A percentile compares a stretch with the other conserved stretches of the same genome.
These are phyloP conservation scores for Penicillium olsonii DNA, from an alignment of 2,329 filamentous ascomycete species.

Conservation along the genomic window DNA sequence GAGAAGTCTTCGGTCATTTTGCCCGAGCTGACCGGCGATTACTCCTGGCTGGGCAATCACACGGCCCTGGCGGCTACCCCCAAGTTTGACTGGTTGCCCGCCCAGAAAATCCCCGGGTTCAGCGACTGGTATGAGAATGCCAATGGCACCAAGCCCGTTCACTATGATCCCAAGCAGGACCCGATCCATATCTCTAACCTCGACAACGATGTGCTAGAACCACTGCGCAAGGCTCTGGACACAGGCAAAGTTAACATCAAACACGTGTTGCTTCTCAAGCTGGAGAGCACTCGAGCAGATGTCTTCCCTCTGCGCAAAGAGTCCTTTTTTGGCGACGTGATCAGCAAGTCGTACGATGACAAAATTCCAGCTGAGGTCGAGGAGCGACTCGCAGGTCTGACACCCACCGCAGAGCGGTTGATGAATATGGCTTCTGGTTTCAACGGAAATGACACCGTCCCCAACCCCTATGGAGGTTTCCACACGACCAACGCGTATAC, in stretches of 20 bases:
- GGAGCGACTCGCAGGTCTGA: constrained; percentile 25
- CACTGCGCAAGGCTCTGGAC: constrained; percentile 20
- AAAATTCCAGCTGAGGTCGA: constrained; percentile 33
- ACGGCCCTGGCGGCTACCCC: constrained; percentile 19
- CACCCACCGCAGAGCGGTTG: constrained; percentile 23
- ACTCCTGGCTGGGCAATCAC: constrained; percentile 24
- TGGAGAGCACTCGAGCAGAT: constrained; percentile 48
- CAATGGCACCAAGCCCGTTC: constrained; percentile 9
- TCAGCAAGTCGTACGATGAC: constrained; percentile 37
- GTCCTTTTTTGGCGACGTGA: constrained; percentile 27
- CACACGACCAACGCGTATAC: constrained; percentile 43
- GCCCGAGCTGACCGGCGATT: constrained; percentile 17
- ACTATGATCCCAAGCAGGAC: constrained; percentile 40
- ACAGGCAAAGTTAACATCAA: constrained; percentile 36
- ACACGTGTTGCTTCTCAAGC: constrained; percentile 43
- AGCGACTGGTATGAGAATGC: constrained; percentile 23
- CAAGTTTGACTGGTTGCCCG: constrained; percentile 23
- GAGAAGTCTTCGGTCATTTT: constrained; percentile 14
- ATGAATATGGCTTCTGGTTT: constrained; percentile 22
- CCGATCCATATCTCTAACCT: constrained; percentile 46
- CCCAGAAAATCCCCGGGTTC: constrained; percentile 18
- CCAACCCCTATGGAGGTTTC: constrained; percentile 38
- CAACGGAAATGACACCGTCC: constrained; percentile 6
- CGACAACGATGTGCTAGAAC: constrained; percentile 31
- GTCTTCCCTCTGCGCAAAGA: constrained; percentile 47